phyloP scores from a whole-genome alignment of 2,329 filamentous ascomycete genomes.

The Fusarium subglutinans region DNA sequence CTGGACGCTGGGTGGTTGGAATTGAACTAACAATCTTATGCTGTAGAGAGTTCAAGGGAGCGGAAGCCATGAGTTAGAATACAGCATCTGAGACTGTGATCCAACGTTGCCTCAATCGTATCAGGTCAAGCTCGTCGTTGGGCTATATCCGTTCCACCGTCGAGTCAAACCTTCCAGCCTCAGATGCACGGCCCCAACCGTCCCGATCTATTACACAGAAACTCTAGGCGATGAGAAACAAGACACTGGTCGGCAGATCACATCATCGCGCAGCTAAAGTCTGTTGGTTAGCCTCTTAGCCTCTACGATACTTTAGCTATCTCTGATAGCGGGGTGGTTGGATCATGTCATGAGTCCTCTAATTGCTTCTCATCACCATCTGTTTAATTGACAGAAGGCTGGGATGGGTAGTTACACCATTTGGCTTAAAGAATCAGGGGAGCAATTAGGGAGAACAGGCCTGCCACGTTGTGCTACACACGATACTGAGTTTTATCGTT shows the following conservation, averaged over 20 bases:
- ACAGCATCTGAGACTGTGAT: background rate
- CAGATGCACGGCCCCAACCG: constrained; percentile 22
- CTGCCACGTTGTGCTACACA: constrained; percentile 19
- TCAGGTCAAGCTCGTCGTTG: constrained; percentile 1
- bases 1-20: background rate
- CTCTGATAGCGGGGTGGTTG: background rate
- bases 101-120: constrained; percentile 16
- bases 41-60: background rate
- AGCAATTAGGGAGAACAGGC: background rate
- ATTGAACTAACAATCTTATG: background rate
- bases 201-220: constrained; percentile 26
- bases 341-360: constrained; percentile 10
- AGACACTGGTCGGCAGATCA: constrained; percentile 22
- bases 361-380: background rate
- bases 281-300: constrained; percentile 28
- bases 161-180: constrained; percentile 10
- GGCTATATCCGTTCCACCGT: constrained; percentile 15
- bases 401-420: background rate
- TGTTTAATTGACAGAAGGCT: constrained; percentile 7
- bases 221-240: constrained; percentile 28
- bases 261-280: constrained; percentile 38
- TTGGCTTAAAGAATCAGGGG: background rate
- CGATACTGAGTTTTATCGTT: background rate
- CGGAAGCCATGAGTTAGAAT: background rate
- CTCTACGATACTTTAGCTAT: constrained; percentile 4